Conservation (phyloP, 2,329 filamentous ascomycete genomes). For the Aspergillus luchuensis region DNA sequence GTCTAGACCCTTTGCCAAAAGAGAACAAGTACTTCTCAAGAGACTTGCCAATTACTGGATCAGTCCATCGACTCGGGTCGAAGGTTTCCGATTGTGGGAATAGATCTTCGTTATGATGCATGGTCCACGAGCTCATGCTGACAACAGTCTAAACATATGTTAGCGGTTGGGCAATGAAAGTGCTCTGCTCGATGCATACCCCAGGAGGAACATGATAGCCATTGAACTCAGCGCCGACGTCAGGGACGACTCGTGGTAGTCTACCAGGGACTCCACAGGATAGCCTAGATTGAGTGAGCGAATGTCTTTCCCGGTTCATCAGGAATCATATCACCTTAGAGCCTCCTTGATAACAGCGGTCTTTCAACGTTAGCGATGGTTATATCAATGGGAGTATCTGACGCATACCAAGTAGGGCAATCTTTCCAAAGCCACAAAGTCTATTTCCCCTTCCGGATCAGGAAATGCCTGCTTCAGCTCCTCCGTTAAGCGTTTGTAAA, state of each 20-base stretch:
- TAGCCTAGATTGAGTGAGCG: conserved; percentile 19
- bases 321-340: conserved; percentile 28
- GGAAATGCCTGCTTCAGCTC: conserved; percentile 38
- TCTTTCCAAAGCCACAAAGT: conserved; percentile 35
- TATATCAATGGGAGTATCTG: not conserved
- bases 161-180: not conserved
- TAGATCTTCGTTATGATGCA: conserved; percentile 35
- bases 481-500: conserved; percentile 25
- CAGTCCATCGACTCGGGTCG: conserved; percentile 40
- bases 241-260: conserved; percentile 38
- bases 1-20: conserved; percentile 39
- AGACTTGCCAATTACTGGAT: conserved; percentile 17
- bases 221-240: conserved; percentile 33
- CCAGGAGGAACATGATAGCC: conserved; percentile 36
- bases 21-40: conserved; percentile 39
- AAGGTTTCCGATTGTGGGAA: conserved; percentile 40
- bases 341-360: conserved; percentile 41
- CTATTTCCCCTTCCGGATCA: conserved; percentile 25
- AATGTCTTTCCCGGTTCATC: not conserved
- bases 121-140: conserved; percentile 37
- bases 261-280: conserved; percentile 37
- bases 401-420: conserved; percentile 36
- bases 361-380: conserved; percentile 14
- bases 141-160: conserved; percentile 23
- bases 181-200: conserved; percentile 16